A percentile compares a stretch with the other conserved stretches of the same genome.
phyloP scores from a whole-genome alignment of 257 asterid species.

The Petrea volubilis region DNA sequence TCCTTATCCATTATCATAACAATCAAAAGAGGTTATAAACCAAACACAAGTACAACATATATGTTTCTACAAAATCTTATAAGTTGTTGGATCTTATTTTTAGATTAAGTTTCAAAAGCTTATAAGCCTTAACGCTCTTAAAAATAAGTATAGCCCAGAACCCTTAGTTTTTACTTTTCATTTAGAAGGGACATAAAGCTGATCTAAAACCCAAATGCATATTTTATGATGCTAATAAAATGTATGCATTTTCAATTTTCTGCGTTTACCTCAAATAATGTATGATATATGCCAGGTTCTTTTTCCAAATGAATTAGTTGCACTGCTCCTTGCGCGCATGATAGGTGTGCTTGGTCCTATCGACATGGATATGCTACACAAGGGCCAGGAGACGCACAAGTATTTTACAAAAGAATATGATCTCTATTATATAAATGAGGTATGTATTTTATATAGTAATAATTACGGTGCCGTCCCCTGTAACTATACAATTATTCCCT shows the following conservation, averaged over 20 bases:
- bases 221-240: not conserved
- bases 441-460: no score
- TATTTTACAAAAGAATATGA: constrained; percentile 78
- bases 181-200: not conserved
- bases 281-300: constrained; percentile 61
- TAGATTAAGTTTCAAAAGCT: no score
- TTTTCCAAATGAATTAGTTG: constrained; percentile 76
- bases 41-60: no score
- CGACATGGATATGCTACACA: constrained; percentile 53
- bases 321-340: constrained; percentile 67
- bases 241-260: not conserved
- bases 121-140: no score
- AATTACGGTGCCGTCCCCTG: no score
- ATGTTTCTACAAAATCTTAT: no score
- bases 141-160: no score
- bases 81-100: no score
- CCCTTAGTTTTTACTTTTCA: not conserved
- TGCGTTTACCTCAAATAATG: constrained; percentile 3
- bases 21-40: no score
- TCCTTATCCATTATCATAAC: no score
- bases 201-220: not conserved
- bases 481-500: no score
- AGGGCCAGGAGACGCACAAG: constrained; percentile 77
- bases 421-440: constrained; percentile 69
- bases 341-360: constrained; percentile 69